Evolutionary conservation across 1,284 basidiomycete genomes (phyloP).

Genomic region (Sporisorium sorghi): DNA sequence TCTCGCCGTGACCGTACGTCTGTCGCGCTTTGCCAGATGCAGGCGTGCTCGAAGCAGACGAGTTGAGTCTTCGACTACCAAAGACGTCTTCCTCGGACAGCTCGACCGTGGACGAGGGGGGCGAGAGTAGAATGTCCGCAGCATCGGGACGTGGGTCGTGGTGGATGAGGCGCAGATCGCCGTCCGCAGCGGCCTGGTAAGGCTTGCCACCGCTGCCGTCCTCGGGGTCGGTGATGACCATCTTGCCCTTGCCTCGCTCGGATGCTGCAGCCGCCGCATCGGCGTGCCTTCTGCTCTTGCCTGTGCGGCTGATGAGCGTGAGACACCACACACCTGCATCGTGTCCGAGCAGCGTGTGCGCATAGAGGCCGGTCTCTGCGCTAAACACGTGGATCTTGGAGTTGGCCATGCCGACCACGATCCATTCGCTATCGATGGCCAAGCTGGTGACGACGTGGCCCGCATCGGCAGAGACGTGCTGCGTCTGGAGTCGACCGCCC

Average conservation of each 20-base stretch:
- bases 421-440: conserved; percentile 84
- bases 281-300: conserved; percentile 18
- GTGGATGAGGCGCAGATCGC: conserved; percentile 52
- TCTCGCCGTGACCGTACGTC: conserved; percentile 39
- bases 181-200: conserved; percentile 47
- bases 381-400: conserved; percentile 88
- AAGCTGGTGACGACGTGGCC: conserved; percentile 84
- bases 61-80: conserved; percentile 12
- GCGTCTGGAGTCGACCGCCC: conserved; percentile 81
- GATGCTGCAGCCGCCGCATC: conserved; percentile 9
- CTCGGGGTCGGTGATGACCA: conserved; percentile 51
- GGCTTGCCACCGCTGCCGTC: conserved; percentile 53
- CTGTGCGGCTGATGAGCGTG: conserved; percentile 73
- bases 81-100: conserved; percentile 30
- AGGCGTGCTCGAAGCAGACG: conserved; percentile 22
- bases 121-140: conserved; percentile 39
- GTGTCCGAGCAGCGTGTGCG: conserved; percentile 84
- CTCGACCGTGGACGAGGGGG: conserved; percentile 19
- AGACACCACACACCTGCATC: conserved; percentile 92
- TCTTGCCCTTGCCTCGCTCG: conserved; percentile 40
- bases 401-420: conserved; percentile 91
- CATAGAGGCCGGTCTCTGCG: conserved; percentile 81
- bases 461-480: conserved; percentile 76
- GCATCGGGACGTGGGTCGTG: conserved; percentile 57
- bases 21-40: conserved; percentile 27